Evolutionary conservation across 768 basidiomycete species (phyloP).

Genomic region (Pseudohyphozyma bogoriensis): DNA sequence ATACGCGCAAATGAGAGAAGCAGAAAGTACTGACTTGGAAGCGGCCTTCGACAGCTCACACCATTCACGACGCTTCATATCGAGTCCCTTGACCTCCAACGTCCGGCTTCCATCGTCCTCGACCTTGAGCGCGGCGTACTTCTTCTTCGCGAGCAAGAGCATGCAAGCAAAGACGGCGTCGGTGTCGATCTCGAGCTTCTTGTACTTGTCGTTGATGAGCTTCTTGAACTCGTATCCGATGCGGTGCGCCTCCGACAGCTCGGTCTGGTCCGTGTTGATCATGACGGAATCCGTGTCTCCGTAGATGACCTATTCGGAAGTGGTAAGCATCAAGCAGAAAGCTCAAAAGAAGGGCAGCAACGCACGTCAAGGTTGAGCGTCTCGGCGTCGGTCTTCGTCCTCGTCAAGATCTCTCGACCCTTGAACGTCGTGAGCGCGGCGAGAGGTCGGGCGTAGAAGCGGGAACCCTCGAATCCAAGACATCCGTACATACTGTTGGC

Average conservation of each 20-base stretch:
- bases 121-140: conserved; percentile 94
- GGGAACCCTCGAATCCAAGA: conserved; percentile 90
- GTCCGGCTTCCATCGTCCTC: conserved; percentile 61
- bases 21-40: conserved; percentile 64
- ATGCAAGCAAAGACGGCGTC: conserved; percentile 89
- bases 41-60: conserved; percentile 81
- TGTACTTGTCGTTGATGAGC: conserved; percentile 90
- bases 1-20: not conserved
- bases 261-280: conserved; percentile 87
- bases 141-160: conserved; percentile 92
- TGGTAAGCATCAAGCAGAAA: not conserved
- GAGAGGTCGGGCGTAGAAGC: conserved; percentile 93
- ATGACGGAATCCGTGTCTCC: conserved; percentile 99
- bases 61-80: conserved; percentile 98
- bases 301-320: conserved; percentile 68
- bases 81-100: conserved; percentile 88
- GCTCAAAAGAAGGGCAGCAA: not conserved
- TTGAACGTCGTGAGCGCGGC: conserved; percentile 96
- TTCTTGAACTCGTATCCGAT: conserved; percentile 91
- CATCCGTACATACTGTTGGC: conserved; percentile 99
- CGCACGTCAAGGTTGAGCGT: conserved; percentile 77
- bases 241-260: conserved; percentile 76
- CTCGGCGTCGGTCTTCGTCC: conserved; percentile 86
- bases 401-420: conserved; percentile 90
- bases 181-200: conserved; percentile 89